Evolutionary conservation across 2,329 filamentous ascomycete species (phyloP), one percentile per base, ranked within the genome.

Genomic region (Clonostachys rhizophaga): DNA sequence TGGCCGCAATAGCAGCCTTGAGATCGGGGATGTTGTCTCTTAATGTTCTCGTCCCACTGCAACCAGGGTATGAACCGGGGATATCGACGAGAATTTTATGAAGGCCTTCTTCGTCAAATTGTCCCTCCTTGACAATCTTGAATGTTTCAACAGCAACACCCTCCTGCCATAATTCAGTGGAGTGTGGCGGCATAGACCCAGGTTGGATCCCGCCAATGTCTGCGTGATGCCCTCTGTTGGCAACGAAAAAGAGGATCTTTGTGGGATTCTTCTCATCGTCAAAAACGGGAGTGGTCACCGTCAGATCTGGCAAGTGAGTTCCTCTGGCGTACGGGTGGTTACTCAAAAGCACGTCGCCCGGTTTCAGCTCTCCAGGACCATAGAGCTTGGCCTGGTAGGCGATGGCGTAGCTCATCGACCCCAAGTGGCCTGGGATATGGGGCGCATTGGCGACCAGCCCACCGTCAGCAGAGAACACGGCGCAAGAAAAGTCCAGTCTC

Each of bases 1-100:
- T 95, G 4, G 89, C 87, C 0, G 89, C 89, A 4, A 92, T 85
- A 58, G 92, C 89, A 0, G 90, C 90, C 64, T 91, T 91, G 17
- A 95, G 72, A 59, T 95, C 90, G 42, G 90, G 91, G 52, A 95
- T 75, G 57, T 95, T 95, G 62, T 95, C 90, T 5, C 79, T 83
- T 1, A 94, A 70, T 58, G 87, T 91, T 18, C 89, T 72, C 0
- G 89, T 90, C 3, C 87, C 88, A 49, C 79, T 83, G 65, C 87
- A 91, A 2, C 85, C 88, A 1, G 83, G 81, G 53, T 86, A 83
- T 53, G 84, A 72, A 0, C 85, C 86, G 0, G 89, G 88, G 51
- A 89, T 85, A 18, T 81, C 72, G 50, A 87, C 81, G 10, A 94
- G 72, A 2, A 88, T 68, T 53, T 90, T 18, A 54, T 52, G 34